Evolutionary conservation across 129 eudicot genomes (phyloP), one percentile per base, ranked within the genome.

Genomic region (Flaveria robusta): DNA sequence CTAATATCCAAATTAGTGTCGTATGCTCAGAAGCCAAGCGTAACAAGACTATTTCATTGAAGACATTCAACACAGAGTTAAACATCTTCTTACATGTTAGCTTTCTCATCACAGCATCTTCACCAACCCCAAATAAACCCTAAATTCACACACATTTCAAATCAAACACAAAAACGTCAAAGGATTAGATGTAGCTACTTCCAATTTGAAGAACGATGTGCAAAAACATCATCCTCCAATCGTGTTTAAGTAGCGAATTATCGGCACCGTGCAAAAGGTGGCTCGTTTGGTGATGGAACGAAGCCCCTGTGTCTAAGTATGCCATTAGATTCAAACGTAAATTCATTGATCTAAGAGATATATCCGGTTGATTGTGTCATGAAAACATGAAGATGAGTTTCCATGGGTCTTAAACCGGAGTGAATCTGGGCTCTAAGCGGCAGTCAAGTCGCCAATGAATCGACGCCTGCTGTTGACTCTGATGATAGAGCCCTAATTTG

Each of bases 21-120:
- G 3, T 11, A 68, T 80, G 88, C 94, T 89, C 94, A 89, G 94
- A 89, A 89, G 94, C 94, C 94, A 89, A 89, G 94, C 94, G 94
- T 86, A 89, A 89, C 94, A 84, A 89, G 12, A 52, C 7, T 70
- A 89, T 86, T 84, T 82, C 94, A 89, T 77, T 13, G 94, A 84
- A 82, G 80, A 79, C 22, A 68, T 31, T 70, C 77, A 86, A 76
- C 90, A 86, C 88, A 84, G 23, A 86, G 94, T 79, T 79, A 34
- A 60, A 22, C 15, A 11, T 27, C 85, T 82, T 27, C 94, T 89
- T 82, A 86, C 83, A 82, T 89, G 94, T 89, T 89, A 86, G 79
- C 80, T 68, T 78, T 20, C 89, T 89, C 94, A 89, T 89, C 91
- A 89, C 83, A 3, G 91, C 90, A 68, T 50, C 11, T 41, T 63